A percentile compares a stretch with the other conserved stretches of the same genome.
These are phyloP conservation scores for Verticillium albo-atrum DNA, from an alignment of 2,329 filamentous ascomycete species.

Conservation along the genomic window DNA sequence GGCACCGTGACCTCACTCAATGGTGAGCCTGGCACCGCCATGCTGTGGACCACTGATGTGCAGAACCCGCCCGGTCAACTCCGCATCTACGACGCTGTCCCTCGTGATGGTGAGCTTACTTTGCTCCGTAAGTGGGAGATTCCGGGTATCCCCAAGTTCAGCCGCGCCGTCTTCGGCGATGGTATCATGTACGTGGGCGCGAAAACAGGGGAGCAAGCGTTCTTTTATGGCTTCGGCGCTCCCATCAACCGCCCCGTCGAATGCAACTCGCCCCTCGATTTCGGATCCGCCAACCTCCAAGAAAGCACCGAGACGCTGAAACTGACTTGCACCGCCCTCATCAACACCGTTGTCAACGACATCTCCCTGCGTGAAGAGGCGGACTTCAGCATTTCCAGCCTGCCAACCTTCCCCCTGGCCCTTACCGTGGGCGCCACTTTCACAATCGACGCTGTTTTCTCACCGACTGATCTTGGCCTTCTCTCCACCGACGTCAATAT, in stretches of 20 bases:
- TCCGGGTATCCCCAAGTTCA: slow-evolving; percentile 50
- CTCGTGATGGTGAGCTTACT: slow-evolving; percentile 38
- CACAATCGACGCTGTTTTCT: slow-evolving; percentile 38
- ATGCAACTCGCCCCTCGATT: slow-evolving; percentile 44
- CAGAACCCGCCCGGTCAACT: slow-evolving; percentile 40
- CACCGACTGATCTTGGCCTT: slow-evolving; percentile 40
- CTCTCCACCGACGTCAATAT: slow-evolving; percentile 42
- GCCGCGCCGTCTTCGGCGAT: slow-evolving; percentile 53
- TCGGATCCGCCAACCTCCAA: slow-evolving; percentile 37
- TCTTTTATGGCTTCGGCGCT: slow-evolving; percentile 51
- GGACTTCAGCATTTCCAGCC: slow-evolving; percentile 30
- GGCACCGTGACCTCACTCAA: slow-evolving; percentile 52
- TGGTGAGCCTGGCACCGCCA: slow-evolving; percentile 47
- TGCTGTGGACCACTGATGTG: slow-evolving; percentile 53
- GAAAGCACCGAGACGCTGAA: slow-evolving; percentile 15
- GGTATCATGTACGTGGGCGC: slow-evolving; percentile 51
- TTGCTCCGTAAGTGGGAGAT: slow-evolving; percentile 48
- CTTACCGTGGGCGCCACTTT: slow-evolving; percentile 33
- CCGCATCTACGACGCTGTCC: slow-evolving; percentile 48
- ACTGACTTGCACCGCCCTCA: slow-evolving; percentile 44
- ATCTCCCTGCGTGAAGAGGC: slow-evolving; percentile 26
- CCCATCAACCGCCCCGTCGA: slow-evolving; percentile 50
- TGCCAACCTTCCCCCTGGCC: slow-evolving; percentile 24
- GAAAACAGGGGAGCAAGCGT: slow-evolving; percentile 41
- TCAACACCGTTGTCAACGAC: slow-evolving; percentile 34